A percentile compares a stretch with the other conserved stretches of the same genome.
phyloP scores from a whole-genome alignment of 306 rosid species.

The Pyrus betulifolia region DNA sequence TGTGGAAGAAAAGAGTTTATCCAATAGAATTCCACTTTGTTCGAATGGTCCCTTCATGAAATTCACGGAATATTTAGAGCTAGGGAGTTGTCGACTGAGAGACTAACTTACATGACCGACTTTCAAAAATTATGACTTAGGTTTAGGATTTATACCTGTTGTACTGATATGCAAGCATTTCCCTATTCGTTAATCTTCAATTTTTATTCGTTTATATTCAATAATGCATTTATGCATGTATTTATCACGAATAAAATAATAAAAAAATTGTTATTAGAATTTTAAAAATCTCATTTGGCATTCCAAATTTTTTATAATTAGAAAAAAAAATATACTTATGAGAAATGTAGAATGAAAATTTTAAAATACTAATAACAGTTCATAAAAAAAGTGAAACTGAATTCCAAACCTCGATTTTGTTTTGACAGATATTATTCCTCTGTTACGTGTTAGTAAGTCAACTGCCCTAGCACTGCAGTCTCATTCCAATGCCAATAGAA shows the following conservation, averaged over 20 bases:
- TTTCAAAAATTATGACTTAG: no score
- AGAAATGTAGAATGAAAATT: accelerated
- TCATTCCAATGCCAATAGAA: neutral
- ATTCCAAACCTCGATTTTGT: no score
- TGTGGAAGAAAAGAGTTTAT: neutral
- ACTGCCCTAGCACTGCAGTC: neutral
- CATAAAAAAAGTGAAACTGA: no score
- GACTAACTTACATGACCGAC: neutral
- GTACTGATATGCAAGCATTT: neutral
- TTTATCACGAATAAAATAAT: no score
- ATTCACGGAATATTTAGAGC: neutral
- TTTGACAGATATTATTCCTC: neutral
- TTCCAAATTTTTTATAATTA: no score
- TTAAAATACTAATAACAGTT: no score
- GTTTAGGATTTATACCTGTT: neutral
- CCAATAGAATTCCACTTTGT: neutral
- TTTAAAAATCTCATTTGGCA: no score
- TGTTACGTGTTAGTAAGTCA: neutral
- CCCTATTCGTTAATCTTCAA: no score
- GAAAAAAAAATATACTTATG: no score
- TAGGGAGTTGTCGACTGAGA: neutral
- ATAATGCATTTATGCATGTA: no score
- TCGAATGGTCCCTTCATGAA: neutral
- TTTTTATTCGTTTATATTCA: no score
- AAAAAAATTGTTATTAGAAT: no score